Evolutionary conservation across 495 filamentous ascomycete species (phyloP).

Genomic region (Aspergillus ostianus): DNA sequence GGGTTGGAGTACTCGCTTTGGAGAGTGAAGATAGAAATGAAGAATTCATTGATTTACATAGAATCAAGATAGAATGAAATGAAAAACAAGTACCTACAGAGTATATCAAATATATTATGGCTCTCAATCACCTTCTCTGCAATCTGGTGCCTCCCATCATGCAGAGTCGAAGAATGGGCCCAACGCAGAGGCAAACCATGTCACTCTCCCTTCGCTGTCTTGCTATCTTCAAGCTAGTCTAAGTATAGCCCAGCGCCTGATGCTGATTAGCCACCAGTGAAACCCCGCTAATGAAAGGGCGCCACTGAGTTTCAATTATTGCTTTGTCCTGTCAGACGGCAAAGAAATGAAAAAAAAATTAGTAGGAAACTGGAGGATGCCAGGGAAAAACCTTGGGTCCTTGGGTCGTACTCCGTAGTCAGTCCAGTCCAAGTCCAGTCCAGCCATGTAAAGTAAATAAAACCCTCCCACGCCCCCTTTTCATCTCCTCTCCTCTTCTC

Average conservation of each 20-base stretch:
- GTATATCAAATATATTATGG: too few relatives aligned
- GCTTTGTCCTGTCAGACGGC: not conserved
- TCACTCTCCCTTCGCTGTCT: not conserved
- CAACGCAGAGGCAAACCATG: not conserved
- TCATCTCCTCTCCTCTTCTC: constrained; percentile 8
- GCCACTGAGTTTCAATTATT: constrained; percentile 3
- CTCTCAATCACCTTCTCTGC: too few relatives aligned
- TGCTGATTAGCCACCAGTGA: constrained; percentile 5
- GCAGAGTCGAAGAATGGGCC: too few relatives aligned
- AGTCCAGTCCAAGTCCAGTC: too few relatives aligned
- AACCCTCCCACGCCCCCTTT: constrained; percentile 3
- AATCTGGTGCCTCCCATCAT: too few relatives aligned
- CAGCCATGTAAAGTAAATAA: not conserved
- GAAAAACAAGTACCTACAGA: too few relatives aligned
- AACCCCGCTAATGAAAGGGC: constrained; percentile 13
- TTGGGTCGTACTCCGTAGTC: too few relatives aligned
- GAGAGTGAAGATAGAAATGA: too few relatives aligned
- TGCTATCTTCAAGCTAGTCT: not conserved
- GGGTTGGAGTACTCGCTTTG: too few relatives aligned
- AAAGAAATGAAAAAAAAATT: not conserved
- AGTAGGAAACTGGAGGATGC: not conserved
- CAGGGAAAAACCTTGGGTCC: not conserved
- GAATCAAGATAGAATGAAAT: too few relatives aligned
- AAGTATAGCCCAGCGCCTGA: not conserved
- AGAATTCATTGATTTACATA: too few relatives aligned